These are phyloP conservation scores for Arachis stenosperma DNA, from an alignment of 306 rosid genomes.

Conservation along the genomic window DNA sequence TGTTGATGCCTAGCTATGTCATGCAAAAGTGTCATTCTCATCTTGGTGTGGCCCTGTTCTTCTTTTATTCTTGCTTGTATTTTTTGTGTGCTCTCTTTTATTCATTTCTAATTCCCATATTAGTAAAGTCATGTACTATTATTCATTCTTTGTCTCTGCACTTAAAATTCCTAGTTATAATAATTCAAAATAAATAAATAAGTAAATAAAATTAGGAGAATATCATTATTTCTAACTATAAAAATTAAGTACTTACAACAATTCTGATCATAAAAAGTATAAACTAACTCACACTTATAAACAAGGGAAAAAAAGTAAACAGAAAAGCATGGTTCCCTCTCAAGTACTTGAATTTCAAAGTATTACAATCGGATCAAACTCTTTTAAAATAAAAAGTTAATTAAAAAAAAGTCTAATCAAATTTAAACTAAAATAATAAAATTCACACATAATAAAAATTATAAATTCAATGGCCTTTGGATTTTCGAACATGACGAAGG, in stretches of 20 bases:
- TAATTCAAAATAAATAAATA: too few species aligned
- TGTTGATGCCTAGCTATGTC: conserved; percentile 15
- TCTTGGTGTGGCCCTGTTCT: not conserved
- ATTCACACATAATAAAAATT: too few species aligned
- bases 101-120: not conserved
- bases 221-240: too few species aligned
- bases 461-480: too few species aligned
- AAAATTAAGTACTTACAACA: not conserved
- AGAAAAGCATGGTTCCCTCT: not conserved
- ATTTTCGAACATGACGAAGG: too few species aligned
- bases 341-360: not conserved
- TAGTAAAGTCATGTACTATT: not conserved
- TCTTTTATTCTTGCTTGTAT: not conserved
- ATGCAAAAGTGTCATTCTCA: conserved; percentile 40
- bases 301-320: not conserved
- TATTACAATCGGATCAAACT: too few species aligned
- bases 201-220: too few species aligned
- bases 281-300: too few species aligned
- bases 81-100: conserved; percentile 12
- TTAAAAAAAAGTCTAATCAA: too few species aligned
- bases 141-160: conserved; percentile 2
- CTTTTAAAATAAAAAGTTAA: too few species aligned
- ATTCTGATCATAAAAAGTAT: not conserved
- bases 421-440: too few species aligned
- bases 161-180: too few species aligned